Evolutionary conservation across 2,329 filamentous ascomycete genomes (phyloP), one percentile per base, ranked within the genome.

Genomic region (Aspergillus sp.): DNA sequence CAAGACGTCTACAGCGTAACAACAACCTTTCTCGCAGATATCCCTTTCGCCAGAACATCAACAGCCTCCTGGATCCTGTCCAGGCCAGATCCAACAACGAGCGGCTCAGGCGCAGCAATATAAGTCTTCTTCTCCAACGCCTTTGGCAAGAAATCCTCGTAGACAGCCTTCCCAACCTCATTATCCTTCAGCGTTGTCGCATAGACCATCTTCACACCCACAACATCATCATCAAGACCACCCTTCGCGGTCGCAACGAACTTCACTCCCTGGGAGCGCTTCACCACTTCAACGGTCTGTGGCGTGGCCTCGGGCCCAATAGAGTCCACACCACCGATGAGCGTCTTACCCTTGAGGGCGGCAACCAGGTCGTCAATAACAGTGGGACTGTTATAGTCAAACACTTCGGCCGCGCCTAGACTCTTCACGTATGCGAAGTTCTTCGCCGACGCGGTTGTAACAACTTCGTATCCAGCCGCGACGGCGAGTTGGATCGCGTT

Each of bases 341-440:
- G 21, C 1, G 47, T 46, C 50, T 61, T 64, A 1, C 50, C 61
- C 7, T 65, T 39, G 4, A 68, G 44, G 14, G 52, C 57, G 0
- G 39, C n/a, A 2, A 61, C 53, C 4, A 68, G 23, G 1, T 67
- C 57, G 0, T 63, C 51, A 0, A 62, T 40, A 2, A 66, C 55
- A 11, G 40, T 62, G 0, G 52, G 14, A 11, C 45, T 59, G 11
- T 70, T 71, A 64, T 82, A 82, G 61, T 83, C 80, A 50, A 80
- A 79, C 1, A 75, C 76, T 2, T 72, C 61, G 11, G 60, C 68
- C 2, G 79, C 79, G 0, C 82, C 81, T 0, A 83, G 73, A 12
- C 63, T 61, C 61, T 75, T 77, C 15, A 79, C 71, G 33, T 75
- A 73, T 0, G 73, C 74, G n/a, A 77, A 75, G 62, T 83, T 82